A percentile compares a stretch with the other conserved stretches of the same genome.
These are phyloP conservation scores for Platanthera zijinensis DNA, from an alignment of 106 monocot species.

Conservation along the genomic window DNA sequence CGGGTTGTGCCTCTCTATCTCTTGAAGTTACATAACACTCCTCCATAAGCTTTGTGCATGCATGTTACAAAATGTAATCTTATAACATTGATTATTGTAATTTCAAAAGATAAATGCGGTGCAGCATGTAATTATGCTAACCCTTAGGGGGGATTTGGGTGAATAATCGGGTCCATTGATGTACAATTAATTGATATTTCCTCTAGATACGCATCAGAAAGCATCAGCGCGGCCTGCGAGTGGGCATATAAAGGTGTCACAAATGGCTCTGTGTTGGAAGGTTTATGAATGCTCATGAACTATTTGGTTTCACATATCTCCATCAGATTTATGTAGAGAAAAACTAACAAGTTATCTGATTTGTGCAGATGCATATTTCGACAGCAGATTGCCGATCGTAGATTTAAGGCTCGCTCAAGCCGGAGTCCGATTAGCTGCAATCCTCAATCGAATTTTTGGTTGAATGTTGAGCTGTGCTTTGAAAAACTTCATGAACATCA, in stretches of 20 bases:
- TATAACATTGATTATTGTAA: too few relatives aligned
- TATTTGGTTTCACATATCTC: background rate
- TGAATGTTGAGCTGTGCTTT: constrained; percentile 10
- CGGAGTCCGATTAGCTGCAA: constrained; percentile 49
- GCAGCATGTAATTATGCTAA: too few relatives aligned
- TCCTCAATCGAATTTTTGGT: constrained; percentile 37
- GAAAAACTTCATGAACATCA: too few relatives aligned
- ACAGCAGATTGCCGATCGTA: constrained; percentile 35
- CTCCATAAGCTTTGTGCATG: too few relatives aligned
- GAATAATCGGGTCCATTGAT: background rate
- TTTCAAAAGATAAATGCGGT: too few relatives aligned
- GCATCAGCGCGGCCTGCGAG: constrained; percentile 43
- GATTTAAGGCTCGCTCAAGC: constrained; percentile 34
- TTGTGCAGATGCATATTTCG: constrained; percentile 48
- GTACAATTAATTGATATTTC: background rate
- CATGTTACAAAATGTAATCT: too few relatives aligned
- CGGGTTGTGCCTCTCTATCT: too few relatives aligned
- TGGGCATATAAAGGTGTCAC: constrained; percentile 49
- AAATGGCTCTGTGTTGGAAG: constrained; percentile 28
- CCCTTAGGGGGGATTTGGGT: too few relatives aligned
- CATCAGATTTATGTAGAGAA: background rate
- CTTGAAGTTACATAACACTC: too few relatives aligned
- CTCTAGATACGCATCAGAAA: constrained; percentile 51
- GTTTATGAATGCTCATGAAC: constrained; percentile 6
- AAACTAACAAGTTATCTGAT: background rate